These are phyloP conservation scores for Tardiomyces depauwii DNA, from an alignment of 1,139 yeast species.

Conservation along the genomic window DNA sequence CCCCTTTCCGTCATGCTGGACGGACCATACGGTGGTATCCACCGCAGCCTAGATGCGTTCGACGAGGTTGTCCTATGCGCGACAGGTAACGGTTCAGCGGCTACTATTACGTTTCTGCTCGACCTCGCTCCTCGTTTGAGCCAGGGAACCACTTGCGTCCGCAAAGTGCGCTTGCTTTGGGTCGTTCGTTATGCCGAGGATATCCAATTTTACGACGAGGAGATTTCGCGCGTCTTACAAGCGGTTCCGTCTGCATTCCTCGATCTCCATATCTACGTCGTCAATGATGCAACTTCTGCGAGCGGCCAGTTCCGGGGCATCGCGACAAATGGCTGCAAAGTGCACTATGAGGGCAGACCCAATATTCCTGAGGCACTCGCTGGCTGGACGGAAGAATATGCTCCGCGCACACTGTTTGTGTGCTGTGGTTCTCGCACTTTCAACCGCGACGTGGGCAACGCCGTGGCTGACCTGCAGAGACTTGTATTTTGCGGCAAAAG, in stretches of 20 bases:
- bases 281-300: constrained; percentile 4
- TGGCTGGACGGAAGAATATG: constrained; percentile 15
- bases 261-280: constrained; percentile 5
- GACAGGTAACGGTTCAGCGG: constrained; percentile 44
- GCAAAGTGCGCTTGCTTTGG: constrained; percentile 39
- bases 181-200: constrained; percentile 30
- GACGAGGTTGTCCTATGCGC: constrained; percentile 34
- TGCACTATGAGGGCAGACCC: constrained; percentile 27
- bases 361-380: constrained; percentile 14
- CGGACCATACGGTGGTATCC: constrained; percentile 56
- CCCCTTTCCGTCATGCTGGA: constrained; percentile 34
- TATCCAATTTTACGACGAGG: constrained; percentile 37
- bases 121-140: constrained; percentile 13
- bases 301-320: background rate
- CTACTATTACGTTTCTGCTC: constrained; percentile 38
- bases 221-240: constrained; percentile 21
- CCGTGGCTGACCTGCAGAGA: constrained; percentile 32
- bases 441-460: constrained; percentile 34
- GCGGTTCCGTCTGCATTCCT: constrained; percentile 3
- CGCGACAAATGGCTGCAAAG: background rate
- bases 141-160: constrained; percentile 9
- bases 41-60: constrained; percentile 39
- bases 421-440: constrained; percentile 42
- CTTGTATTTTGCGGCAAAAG: constrained; percentile 14
- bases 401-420: constrained; percentile 35